Base-by-base conservation (phyloP, 1,284 basidiomycete genomes). In the Coriolopsis trogii region DNA sequence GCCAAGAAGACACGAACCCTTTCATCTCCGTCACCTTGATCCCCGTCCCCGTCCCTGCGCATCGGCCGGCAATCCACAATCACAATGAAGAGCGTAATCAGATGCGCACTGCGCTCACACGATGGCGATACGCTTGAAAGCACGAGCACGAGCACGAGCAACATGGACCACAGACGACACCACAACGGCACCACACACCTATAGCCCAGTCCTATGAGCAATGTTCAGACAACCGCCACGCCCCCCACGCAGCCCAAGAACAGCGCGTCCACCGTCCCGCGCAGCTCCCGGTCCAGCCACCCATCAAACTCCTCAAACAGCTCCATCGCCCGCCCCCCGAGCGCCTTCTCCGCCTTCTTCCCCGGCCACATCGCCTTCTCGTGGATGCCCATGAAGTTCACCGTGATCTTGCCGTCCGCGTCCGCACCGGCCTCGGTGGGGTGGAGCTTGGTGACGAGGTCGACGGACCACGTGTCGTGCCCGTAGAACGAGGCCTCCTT, bases 401-500 rank as follows among this genome's bases (percentile, higher is more conserved):
- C 71, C 43, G 67, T 65, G 25, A 89, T 63, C 34, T 60, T 59
- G 20, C 65, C 61, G 10, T 64, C 60, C 13, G 59, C 44, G 23
- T 62, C 15, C 10, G 26, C 46, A 20, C 43, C 52, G 36, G 20
- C 41, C 15, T n/a, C 34, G 13, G 42, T 30, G 30, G 41, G 41
- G 6, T 71, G 68, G n/a, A 88, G 70, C 61, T 85, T 81, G 47
- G 93, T 71, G 29, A 85, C 80, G 53, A 95, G 74, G 58, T 89
- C 80, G 47, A 95, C 71, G 0, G 77, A 73, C 85, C 90, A 95
- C 0, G 74, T 74, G 54, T 91, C 80, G 26, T 81, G 79, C 2
- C 88, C 89, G 61, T 91, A 89, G 68, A 90, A 91, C 3, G 91
- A 92, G 0, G 83, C 91, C 67, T 93, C 91, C 68, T 96, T 98